Evolutionary conservation across 1,284 basidiomycete species (phyloP).

Genomic region (Malassezia sp.): DNA sequence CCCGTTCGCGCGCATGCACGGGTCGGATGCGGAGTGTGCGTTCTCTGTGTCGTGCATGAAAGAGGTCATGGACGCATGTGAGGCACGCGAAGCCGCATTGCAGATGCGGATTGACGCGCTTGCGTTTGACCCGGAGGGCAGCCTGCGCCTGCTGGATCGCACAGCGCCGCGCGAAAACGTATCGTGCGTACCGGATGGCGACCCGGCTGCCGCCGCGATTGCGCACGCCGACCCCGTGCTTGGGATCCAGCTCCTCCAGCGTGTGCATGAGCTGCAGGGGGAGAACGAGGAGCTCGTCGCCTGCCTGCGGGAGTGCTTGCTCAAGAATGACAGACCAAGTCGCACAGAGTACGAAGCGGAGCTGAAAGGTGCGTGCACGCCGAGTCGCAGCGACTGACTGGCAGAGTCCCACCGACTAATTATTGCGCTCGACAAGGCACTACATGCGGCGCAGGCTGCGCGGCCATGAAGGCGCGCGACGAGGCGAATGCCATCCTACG

Average conservation of each 20-base stretch:
- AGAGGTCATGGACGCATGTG: slow-evolving; percentile 1
- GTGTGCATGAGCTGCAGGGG: slow-evolving; percentile 6
- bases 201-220: not conserved
- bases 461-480: not conserved
- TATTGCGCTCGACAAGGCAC: slow-evolving; percentile 2
- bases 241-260: slow-evolving; percentile 11
- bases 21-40: not conserved
- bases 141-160: too few species aligned
- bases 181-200: not conserved
- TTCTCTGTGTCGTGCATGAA: not conserved
- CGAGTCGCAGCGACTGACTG: not conserved
- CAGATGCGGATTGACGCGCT: slow-evolving; percentile 8
- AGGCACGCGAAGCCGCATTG: slow-evolving; percentile 9
- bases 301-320: not conserved
- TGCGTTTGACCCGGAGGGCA: slow-evolving; percentile 3
- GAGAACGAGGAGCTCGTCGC: slow-evolving; percentile 11
- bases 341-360: not conserved
- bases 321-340: not conserved
- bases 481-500: too few species aligned
- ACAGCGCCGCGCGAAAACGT: too few species aligned
- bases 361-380: slow-evolving; percentile 4
- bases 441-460: not conserved
- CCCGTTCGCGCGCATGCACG: too few species aligned
- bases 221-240: slow-evolving; percentile 1
- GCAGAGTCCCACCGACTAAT: slow-evolving; percentile 13